These are phyloP conservation scores for Paraphoma sp. DNA, from an alignment of 2,329 filamentous ascomycete genomes.

Conservation along the genomic window DNA sequence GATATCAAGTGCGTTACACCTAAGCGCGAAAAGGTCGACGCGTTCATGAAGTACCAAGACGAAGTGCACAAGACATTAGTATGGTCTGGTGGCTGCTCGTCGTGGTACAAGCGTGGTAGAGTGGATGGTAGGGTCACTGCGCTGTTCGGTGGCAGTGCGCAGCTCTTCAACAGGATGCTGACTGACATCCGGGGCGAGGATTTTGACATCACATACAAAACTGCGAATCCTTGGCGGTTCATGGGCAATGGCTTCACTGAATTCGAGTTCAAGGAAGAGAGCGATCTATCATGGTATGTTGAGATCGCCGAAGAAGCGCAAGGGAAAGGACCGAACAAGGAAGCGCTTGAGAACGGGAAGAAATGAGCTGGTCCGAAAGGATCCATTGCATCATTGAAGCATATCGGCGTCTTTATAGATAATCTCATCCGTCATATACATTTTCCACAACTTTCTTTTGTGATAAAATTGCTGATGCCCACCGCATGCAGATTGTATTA, in stretches of 20 bases:
- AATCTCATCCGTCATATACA: too few relatives aligned
- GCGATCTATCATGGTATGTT: slow-evolving; percentile 33
- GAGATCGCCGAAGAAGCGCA: slow-evolving; percentile 29
- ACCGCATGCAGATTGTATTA: too few relatives aligned
- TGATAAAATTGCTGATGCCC: too few relatives aligned
- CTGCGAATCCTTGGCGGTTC: slow-evolving; percentile 54
- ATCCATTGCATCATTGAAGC: neutral
- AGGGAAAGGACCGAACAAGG: slow-evolving; percentile 18
- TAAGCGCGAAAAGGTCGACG: slow-evolving; percentile 16
- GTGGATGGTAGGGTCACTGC: slow-evolving; percentile 25
- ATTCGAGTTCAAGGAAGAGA: slow-evolving; percentile 47
- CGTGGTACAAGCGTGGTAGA: slow-evolving; percentile 25
- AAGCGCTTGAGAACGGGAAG: neutral
- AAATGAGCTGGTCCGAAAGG: neutral
- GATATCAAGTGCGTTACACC: slow-evolving; percentile 27
- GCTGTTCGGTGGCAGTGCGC: slow-evolving; percentile 22
- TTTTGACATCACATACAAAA: slow-evolving; percentile 56
- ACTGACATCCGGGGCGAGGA: slow-evolving; percentile 55
- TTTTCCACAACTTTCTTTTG: too few relatives aligned
- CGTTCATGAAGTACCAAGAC: slow-evolving; percentile 25
- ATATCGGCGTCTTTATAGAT: neutral
- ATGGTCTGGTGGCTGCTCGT: slow-evolving; percentile 24
- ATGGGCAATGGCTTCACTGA: slow-evolving; percentile 58
- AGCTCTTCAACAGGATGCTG: slow-evolving; percentile 25
- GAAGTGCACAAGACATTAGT: slow-evolving; percentile 25